A percentile compares a stretch with the other conserved stretches of the same genome.
phyloP scores from a whole-genome alignment of 2,329 filamentous ascomycete species.

The Pseudopyrenochaeta lycopersici region DNA sequence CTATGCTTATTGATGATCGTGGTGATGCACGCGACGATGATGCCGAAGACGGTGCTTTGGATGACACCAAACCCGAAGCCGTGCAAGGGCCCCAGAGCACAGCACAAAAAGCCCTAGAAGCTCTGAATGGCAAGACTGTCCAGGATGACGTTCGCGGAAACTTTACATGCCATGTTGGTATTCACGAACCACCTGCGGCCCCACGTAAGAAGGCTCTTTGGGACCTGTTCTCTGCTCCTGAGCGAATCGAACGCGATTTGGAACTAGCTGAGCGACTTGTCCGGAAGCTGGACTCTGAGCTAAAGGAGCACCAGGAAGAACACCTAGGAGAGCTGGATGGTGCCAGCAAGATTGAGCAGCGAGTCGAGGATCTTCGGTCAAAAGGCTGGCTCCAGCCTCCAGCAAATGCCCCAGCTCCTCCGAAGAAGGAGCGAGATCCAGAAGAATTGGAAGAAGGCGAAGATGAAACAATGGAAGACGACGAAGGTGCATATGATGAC shows the following conservation, averaged over 20 bases:
- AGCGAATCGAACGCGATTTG: constrained; percentile 91
- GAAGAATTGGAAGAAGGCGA: constrained; percentile 80
- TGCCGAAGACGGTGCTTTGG: constrained; percentile 64
- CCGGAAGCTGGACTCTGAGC: constrained; percentile 83
- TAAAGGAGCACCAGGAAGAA: constrained; percentile 72
- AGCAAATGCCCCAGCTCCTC: constrained; percentile 59
- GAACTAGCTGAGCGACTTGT: constrained; percentile 83
- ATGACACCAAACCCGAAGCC: constrained; percentile 58
- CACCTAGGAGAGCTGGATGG: constrained; percentile 63
- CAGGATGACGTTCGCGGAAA: constrained; percentile 93
- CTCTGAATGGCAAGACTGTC: constrained; percentile 97
- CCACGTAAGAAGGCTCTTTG: constrained; percentile 94
- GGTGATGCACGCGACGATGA: constrained; percentile 78
- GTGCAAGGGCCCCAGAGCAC: constrained; percentile 57
- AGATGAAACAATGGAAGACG: constrained; percentile 67
- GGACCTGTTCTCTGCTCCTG: constrained; percentile 94
- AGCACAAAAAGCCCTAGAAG: constrained; percentile 87
- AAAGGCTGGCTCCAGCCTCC: constrained; percentile 80
- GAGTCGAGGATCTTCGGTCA: constrained; percentile 80
- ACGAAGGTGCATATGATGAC: constrained; percentile 72
- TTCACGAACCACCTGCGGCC: constrained; percentile 87
- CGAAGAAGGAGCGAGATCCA: constrained; percentile 69
- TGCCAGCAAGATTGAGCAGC: constrained; percentile 81
- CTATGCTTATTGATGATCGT: constrained; percentile 69
- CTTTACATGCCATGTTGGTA: constrained; percentile 96